These are phyloP conservation scores for Thielaviopsis musarum DNA, from an alignment of 2,329 filamentous ascomycete genomes.

Conservation along the genomic window DNA sequence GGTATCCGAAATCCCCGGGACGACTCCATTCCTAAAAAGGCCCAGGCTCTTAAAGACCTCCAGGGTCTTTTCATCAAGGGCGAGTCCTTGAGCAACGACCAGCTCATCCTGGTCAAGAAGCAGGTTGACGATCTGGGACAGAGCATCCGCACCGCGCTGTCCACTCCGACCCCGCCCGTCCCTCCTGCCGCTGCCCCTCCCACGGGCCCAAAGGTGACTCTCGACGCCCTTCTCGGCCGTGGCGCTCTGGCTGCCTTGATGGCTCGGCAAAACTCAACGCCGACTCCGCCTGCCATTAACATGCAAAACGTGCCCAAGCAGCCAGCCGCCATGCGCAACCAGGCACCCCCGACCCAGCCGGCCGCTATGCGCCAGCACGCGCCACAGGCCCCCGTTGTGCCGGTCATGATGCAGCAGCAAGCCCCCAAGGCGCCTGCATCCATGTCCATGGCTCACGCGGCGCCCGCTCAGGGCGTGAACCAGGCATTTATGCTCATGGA, in stretches of 20 bases:
- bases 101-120: conserved; percentile 69
- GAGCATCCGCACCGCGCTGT: conserved; percentile 36
- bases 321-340: background rate
- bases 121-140: conserved; percentile 66
- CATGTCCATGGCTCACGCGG: background rate
- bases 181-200: conserved; percentile 18
- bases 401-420: conserved; percentile 15
- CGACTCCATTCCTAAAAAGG: conserved; percentile 54
- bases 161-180: conserved; percentile 21
- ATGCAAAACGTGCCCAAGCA: background rate
- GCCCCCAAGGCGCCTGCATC: background rate
- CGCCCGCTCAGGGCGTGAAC: conserved; percentile 22
- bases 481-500: conserved; percentile 46
- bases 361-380: conserved; percentile 31
- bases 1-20: conserved; percentile 65
- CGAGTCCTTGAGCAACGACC: conserved; percentile 61
- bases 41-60: conserved; percentile 73
- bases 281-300: conserved; percentile 16
- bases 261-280: conserved; percentile 25
- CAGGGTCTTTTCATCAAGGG: conserved; percentile 57
- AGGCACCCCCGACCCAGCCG: background rate
- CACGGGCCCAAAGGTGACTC: conserved; percentile 21
- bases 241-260: conserved; percentile 43
- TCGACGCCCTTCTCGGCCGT: conserved; percentile 42
- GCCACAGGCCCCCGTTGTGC: conserved; percentile 15